phyloP scores from a whole-genome alignment of 352 stramenopile species.

The Phytophthora pseudosyringae region DNA sequence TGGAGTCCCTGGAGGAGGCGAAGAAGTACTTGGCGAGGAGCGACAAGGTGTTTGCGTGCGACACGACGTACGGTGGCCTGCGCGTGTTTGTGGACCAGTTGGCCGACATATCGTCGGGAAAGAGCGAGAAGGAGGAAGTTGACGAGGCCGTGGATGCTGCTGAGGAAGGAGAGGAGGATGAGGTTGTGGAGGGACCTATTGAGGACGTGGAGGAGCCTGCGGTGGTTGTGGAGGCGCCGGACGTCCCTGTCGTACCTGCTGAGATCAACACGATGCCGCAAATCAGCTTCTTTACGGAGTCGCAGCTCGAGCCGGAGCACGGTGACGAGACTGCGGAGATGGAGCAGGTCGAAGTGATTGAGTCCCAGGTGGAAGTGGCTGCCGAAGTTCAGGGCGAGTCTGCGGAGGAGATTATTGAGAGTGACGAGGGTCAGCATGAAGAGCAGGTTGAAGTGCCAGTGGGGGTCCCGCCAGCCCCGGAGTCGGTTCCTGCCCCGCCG shows the following conservation, averaged over 20 bases:
- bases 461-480: constrained; percentile 11
- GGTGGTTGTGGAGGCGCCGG: constrained; percentile 11
- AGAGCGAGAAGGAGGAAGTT: constrained; percentile 4
- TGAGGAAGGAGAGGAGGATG: background rate
- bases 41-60: constrained; percentile 77
- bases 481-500: constrained; percentile 41
- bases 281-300: constrained; percentile 91
- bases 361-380: constrained; percentile 29
- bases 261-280: constrained; percentile 60
- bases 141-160: background rate
- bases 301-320: constrained; percentile 50
- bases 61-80: constrained; percentile 73
- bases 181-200: constrained; percentile 6
- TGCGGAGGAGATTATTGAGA: constrained; percentile 19
- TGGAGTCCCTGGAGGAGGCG: constrained; percentile 78
- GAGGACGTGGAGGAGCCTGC: constrained; percentile 6
- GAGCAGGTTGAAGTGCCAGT: constrained; percentile 22
- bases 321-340: constrained; percentile 10
- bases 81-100: constrained; percentile 66
- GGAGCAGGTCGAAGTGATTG: constrained; percentile 7
- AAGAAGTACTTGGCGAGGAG: constrained; percentile 73
- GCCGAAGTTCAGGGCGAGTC: constrained; percentile 21
- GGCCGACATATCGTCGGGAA: constrained; percentile 26
- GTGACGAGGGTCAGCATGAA: constrained; percentile 16
- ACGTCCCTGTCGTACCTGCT: constrained; percentile 30